These are phyloP conservation scores for Collybia sordida DNA, from an alignment of 768 basidiomycete species.

Conservation along the genomic window DNA sequence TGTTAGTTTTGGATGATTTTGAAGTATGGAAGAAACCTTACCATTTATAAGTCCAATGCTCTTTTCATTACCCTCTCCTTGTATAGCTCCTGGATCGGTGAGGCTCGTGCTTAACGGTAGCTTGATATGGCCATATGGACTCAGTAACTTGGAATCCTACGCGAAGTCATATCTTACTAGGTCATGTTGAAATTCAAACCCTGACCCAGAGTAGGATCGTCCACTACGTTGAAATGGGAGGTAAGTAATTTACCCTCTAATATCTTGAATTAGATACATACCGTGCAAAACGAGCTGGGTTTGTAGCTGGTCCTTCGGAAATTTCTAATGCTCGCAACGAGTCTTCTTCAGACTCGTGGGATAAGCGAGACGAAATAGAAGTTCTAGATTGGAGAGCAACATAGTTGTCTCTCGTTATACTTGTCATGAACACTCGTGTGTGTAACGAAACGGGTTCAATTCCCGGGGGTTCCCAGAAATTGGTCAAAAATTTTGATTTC, in stretches of 20 bases:
- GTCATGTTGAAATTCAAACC: constrained; percentile 79
- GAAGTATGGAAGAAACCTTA: constrained; percentile 28
- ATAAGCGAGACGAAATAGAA: constrained; percentile 39
- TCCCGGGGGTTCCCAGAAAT: too few species aligned
- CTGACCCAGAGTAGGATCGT: constrained; percentile 69
- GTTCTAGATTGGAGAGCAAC: constrained; percentile 45
- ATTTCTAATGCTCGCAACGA: constrained; percentile 81
- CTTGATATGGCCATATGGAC: constrained; percentile 13
- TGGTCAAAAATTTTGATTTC: too few species aligned
- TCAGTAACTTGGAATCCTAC: neutral
- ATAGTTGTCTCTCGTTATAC: constrained; percentile 38
- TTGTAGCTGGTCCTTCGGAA: constrained; percentile 53
- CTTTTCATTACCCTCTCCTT: constrained; percentile 59
- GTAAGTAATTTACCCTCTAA: neutral
- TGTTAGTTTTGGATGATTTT: constrained; percentile 1
- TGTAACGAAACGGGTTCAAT: neutral
- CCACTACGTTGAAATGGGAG: constrained; percentile 23
- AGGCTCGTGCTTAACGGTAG: constrained; percentile 77
- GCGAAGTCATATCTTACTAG: constrained; percentile 29
- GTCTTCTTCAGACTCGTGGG: constrained; percentile 60
- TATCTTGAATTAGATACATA: constrained; percentile 16
- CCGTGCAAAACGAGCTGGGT: constrained; percentile 33
- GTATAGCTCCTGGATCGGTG: constrained; percentile 60
- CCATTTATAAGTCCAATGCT: constrained; percentile 78
- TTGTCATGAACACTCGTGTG: constrained; percentile 33